phyloP scores from a whole-genome alignment of 306 rosid genomes.

The Potentilla sterilis region DNA sequence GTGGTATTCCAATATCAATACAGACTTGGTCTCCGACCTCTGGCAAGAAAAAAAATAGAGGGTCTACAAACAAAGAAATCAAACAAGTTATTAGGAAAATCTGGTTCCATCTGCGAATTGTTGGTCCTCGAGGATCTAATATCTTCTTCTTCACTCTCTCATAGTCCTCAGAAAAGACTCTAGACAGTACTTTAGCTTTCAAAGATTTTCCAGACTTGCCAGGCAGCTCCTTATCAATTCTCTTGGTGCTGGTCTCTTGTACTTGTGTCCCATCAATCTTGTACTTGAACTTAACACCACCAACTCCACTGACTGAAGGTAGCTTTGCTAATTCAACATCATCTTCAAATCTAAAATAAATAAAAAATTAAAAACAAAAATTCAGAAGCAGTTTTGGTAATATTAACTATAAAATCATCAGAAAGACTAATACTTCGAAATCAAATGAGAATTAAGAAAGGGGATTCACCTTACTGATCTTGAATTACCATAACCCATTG shows the following conservation, averaged over 20 bases:
- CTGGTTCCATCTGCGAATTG: slow-evolving; percentile 43
- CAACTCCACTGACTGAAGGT: slow-evolving; percentile 25
- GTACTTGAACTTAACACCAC: slow-evolving; percentile 33
- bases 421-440: neutral
- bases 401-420: neutral
- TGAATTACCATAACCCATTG: slow-evolving; percentile 63
- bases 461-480: slow-evolving; percentile 61
- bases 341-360: slow-evolving; percentile 41
- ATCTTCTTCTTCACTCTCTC: slow-evolving; percentile 40
- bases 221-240: slow-evolving; percentile 15
- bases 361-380: neutral
- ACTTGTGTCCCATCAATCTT: slow-evolving; percentile 33
- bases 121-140: slow-evolving; percentile 46
- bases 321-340: slow-evolving; percentile 31
- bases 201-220: slow-evolving; percentile 31
- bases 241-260: slow-evolving; percentile 20
- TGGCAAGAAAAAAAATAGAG: slow-evolving; percentile 56
- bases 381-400: slow-evolving; percentile 1
- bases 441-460: slow-evolving; percentile 1
- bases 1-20: slow-evolving; percentile 35
- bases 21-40: slow-evolving; percentile 30
- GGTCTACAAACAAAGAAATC: slow-evolving; percentile 54
- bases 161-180: slow-evolving; percentile 57
- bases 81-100: slow-evolving; percentile 43
- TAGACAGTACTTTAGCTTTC: slow-evolving; percentile 41